A percentile compares a stretch with the other conserved stretches of the same genome.
Conservation (phyloP, 164 flowering plant genomes). For the Sextonia rubra region DNA sequence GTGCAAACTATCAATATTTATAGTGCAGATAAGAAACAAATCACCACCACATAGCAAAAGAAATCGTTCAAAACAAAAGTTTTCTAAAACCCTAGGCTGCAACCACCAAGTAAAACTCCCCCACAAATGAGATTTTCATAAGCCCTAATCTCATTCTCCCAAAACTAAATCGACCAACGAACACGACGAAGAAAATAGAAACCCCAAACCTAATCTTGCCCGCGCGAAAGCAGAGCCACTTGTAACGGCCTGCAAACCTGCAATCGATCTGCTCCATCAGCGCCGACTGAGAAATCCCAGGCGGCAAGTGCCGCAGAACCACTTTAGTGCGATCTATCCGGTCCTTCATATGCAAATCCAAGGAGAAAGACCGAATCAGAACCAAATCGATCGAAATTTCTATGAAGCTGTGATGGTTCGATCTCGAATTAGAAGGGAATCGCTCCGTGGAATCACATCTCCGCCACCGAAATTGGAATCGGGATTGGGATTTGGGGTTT, state of each 20-base stretch:
- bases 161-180: not conserved
- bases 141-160: not conserved
- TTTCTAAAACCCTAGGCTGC: not conserved
- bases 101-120: not conserved
- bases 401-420: not conserved
- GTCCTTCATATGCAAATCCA: conserved; percentile 46
- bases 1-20: not conserved
- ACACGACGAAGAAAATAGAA: not conserved
- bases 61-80: no score
- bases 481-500: not conserved
- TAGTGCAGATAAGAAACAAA: no score
- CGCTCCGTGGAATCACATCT: conserved; percentile 2
- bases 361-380: not conserved
- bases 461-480: not conserved
- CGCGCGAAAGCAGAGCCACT: conserved; percentile 60
- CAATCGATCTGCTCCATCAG: conserved; percentile 65
- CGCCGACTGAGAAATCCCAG: conserved; percentile 49
- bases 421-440: not conserved
- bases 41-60: not conserved
- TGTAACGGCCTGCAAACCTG: conserved; percentile 60
- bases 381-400: not conserved
- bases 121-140: not conserved
- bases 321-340: conserved; percentile 71
- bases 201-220: conserved; percentile 67
- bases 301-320: conserved; percentile 91